Evolutionary conservation across 768 basidiomycete genomes (phyloP), one percentile per base, ranked within the genome.

Genomic region (Lyophyllum atratum): DNA sequence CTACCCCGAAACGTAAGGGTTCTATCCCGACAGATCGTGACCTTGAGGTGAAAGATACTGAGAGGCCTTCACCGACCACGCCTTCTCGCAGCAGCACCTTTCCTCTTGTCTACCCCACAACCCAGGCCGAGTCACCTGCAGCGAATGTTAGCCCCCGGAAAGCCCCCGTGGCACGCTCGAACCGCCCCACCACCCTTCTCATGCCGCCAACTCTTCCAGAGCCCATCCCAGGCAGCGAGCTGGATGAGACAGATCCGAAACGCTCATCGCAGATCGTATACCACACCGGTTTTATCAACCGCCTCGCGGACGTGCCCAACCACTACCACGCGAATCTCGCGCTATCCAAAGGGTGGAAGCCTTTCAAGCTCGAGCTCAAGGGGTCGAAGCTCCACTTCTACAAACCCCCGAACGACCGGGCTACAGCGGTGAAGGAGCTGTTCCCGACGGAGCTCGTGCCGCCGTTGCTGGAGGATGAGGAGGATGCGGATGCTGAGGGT

Each of bases 351-450:
- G 85, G 85, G 0, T 95, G 93, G 93, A 95, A 94, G 68, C 84
- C 90, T 4, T 92, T 83, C 76, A 93, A 94, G 69, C 79, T 89
- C 44, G 88, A 92, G 62, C 74, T 95, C 25, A 89, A 91, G 66
- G 93, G 93, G 6, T 84, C 88, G 12, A 95, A 95, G 69, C 64
- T 95, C 48, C 88, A 90, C 69, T 90, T 95, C 65, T 93, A 90
- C 69, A 95, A 95, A 65, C 85, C 91, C 0, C 91, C 93, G 0
- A 76, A 80, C 26, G 93, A 95, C 60, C 76, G 85, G 54, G 74
- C 71, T 22, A 72, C 76, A 1, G 87, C 78, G 0, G 78, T 93
- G 51, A 90, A 86, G 67, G 86, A 88, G 8, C 72, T 93, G 24
- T 95, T 95, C 64, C 87, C 90, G 10, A 79, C 82, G 0, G 83